These are phyloP conservation scores for Parafenestella ontariensis DNA, from an alignment of 2,329 filamentous ascomycete species.

Conservation along the genomic window DNA sequence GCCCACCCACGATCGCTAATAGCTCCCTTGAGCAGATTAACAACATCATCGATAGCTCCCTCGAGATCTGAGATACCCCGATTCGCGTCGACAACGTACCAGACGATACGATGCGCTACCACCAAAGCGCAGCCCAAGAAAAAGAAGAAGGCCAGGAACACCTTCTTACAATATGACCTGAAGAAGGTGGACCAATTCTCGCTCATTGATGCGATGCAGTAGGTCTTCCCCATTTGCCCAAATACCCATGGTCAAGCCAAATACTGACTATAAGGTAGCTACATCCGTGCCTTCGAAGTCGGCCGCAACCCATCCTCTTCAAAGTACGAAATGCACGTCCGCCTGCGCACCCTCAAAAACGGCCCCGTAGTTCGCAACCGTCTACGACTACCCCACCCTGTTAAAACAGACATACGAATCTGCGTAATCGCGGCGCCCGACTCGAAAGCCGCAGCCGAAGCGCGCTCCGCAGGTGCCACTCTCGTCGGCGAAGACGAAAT, in stretches of 20 bases:
- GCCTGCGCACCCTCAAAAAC: slow-evolving; percentile 82
- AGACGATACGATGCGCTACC: slow-evolving; percentile 50
- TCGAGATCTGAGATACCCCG: slow-evolving; percentile 28
- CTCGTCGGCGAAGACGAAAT: slow-evolving; percentile 86
- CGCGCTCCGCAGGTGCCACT: slow-evolving; percentile 77
- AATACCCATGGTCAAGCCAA: background rate
- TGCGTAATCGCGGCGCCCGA: slow-evolving; percentile 90
- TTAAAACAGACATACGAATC: slow-evolving; percentile 86
- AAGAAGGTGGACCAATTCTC: slow-evolving; percentile 75
- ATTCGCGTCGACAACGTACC: slow-evolving; percentile 37
- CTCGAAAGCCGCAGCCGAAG: slow-evolving; percentile 75
- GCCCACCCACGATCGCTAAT: slow-evolving; percentile 43
- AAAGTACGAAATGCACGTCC: slow-evolving; percentile 91
- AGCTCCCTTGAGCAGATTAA: slow-evolving; percentile 43
- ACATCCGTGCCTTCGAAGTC: slow-evolving; percentile 91
- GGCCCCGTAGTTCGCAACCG: slow-evolving; percentile 87
- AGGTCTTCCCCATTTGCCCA: slow-evolving; percentile 33
- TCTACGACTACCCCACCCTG: slow-evolving; percentile 85
- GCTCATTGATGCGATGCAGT: slow-evolving; percentile 93
- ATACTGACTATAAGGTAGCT: slow-evolving; percentile 60
- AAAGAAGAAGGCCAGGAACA: slow-evolving; percentile 68
- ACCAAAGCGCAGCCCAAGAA: slow-evolving; percentile 53
- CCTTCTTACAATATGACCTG: slow-evolving; percentile 69
- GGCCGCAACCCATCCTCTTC: slow-evolving; percentile 73
- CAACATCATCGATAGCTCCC: slow-evolving; percentile 25